A percentile compares a stretch with the other conserved stretches of the same genome.
Evolutionary conservation across 139 green algal species (phyloP).

Genomic region (Chlamydomonas asymmetrica): DNA sequence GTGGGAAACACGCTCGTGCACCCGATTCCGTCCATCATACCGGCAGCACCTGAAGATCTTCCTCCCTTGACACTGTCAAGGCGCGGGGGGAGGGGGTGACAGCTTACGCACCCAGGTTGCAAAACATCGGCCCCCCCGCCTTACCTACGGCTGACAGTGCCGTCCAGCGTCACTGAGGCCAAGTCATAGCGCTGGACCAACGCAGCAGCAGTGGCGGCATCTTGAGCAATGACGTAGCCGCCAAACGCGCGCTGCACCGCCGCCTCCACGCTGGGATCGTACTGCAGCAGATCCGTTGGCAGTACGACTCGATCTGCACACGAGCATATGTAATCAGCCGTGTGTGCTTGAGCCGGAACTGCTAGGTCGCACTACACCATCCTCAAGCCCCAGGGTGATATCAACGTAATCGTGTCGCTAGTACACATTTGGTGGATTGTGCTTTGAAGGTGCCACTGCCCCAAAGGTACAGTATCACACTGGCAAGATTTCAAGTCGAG

Average conservation of each 20-base stretch:
- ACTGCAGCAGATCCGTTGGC: slow-evolving; percentile 36
- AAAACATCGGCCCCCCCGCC: too few species aligned
- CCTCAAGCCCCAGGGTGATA: too few species aligned
- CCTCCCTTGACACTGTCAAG: too few species aligned
- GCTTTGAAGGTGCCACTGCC: not conserved
- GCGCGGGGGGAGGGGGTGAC: too few species aligned
- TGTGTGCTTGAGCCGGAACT: not conserved
- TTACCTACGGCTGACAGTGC: slow-evolving; percentile 32
- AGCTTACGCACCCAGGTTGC: too few species aligned
- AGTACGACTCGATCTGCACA: slow-evolving; percentile 6
- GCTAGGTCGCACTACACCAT: not conserved
- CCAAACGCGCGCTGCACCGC: slow-evolving; percentile 51
- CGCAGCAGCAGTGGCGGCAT: slow-evolving; percentile 34
- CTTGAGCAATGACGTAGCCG: slow-evolving; percentile 38
- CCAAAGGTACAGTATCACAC: too few species aligned
- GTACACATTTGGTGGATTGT: not conserved
- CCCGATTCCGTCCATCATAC: too few species aligned
- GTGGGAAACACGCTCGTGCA: too few species aligned
- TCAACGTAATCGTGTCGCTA: not conserved
- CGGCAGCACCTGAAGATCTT: too few species aligned
- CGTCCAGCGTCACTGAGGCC: slow-evolving; percentile 32
- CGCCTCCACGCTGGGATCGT: not conserved
- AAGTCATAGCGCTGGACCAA: slow-evolving; percentile 31
- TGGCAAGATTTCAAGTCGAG: too few species aligned
- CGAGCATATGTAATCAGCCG: not conserved